phyloP scores from a whole-genome alignment of 2,329 filamentous ascomycete genomes.

The Trichoderma polysporum region DNA sequence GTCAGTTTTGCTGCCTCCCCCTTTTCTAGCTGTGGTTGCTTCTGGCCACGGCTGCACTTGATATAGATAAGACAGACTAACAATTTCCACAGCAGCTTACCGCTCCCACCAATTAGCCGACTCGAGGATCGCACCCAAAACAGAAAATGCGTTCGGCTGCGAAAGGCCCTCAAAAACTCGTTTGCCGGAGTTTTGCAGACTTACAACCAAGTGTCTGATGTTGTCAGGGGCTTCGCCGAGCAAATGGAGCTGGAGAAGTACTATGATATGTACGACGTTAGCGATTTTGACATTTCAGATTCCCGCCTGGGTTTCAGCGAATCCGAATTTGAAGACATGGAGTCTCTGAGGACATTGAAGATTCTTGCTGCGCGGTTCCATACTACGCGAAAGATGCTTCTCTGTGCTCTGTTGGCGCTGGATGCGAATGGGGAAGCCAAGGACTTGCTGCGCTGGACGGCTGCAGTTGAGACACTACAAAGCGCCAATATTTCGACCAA shows the following conservation, averaged over 20 bases:
- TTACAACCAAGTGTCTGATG: slow-evolving; percentile 68
- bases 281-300: slow-evolving; percentile 68
- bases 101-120: slow-evolving; percentile 86
- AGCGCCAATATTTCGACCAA: slow-evolving; percentile 61
- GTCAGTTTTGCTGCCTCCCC: slow-evolving; percentile 45
- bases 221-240: slow-evolving; percentile 71
- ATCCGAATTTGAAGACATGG: slow-evolving; percentile 70
- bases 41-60: neutral
- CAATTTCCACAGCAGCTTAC: slow-evolving; percentile 67
- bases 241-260: slow-evolving; percentile 86
- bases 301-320: slow-evolving; percentile 65
- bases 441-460: slow-evolving; percentile 77
- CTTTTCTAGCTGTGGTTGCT: neutral
- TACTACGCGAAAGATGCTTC: slow-evolving; percentile 76
- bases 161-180: slow-evolving; percentile 69
- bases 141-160: slow-evolving; percentile 76
- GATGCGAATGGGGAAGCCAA: slow-evolving; percentile 75
- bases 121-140: slow-evolving; percentile 80
- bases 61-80: slow-evolving; percentile 19
- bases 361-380: slow-evolving; percentile 78
- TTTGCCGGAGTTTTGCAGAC: slow-evolving; percentile 69
- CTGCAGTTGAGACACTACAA: slow-evolving; percentile 72
- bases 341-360: slow-evolving; percentile 78
- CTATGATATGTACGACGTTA: slow-evolving; percentile 84
- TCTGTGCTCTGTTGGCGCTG: slow-evolving; percentile 86